phyloP scores from a whole-genome alignment of 345 rosid genomes.

The Chamaenerion angustifolium region DNA sequence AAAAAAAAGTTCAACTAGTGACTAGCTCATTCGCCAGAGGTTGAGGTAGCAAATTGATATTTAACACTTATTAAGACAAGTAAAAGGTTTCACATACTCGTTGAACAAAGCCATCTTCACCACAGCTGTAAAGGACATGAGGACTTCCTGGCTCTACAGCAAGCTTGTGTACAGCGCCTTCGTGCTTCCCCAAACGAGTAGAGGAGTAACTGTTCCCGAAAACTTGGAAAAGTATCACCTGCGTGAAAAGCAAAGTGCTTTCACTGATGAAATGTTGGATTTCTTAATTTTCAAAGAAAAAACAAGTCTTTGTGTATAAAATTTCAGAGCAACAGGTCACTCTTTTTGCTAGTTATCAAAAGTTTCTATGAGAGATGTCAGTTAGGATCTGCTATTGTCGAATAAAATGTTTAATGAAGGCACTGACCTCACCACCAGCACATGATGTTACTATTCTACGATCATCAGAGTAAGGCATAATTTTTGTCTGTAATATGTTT shows the following conservation, averaged over 20 bases:
- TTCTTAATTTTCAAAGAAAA: background rate
- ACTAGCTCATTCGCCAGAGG: too few relatives aligned
- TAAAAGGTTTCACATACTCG: conserved; percentile 40
- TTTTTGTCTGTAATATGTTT: conserved; percentile 75
- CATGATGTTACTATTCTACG: conserved; percentile 75
- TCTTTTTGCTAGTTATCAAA: background rate
- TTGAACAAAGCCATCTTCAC: conserved; percentile 87
- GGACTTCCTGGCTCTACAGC: conserved; percentile 88
- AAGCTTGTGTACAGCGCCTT: conserved; percentile 60
- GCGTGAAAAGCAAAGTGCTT: conserved; percentile 1
- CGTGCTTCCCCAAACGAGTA: conserved; percentile 49
- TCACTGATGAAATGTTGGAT: background rate
- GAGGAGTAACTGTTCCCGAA: conserved; percentile 47
- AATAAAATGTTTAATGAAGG: background rate
- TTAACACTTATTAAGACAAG: background rate
- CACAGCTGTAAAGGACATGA: conserved; percentile 62
- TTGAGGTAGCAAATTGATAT: too few relatives aligned
- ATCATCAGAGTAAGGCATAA: conserved; percentile 75
- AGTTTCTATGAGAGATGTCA: background rate
- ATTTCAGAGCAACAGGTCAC: background rate
- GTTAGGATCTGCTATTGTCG: background rate
- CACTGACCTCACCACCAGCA: conserved; percentile 75
- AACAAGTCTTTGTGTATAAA: background rate
- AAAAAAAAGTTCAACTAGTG: too few relatives aligned
- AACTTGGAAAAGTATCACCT: conserved; percentile 71